Evolutionary conservation across 1,139 yeast genomes (phyloP).

Genomic region (Suhomyces terraborum): DNA sequence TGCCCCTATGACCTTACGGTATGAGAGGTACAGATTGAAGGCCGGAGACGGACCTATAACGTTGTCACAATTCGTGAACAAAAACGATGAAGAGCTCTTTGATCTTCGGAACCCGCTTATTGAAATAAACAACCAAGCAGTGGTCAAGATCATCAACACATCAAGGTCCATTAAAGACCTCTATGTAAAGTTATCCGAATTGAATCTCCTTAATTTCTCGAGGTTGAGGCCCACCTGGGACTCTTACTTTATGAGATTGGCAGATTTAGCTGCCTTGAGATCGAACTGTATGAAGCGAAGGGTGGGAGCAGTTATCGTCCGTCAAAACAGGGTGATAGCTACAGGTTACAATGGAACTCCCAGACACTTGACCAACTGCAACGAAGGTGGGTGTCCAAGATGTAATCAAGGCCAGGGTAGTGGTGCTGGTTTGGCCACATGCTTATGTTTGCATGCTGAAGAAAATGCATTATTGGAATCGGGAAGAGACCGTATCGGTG

Average conservation of each 20-base stretch:
- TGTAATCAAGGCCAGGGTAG: slow-evolving; percentile 76
- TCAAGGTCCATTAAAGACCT: slow-evolving; percentile 50
- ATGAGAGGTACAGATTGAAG: slow-evolving; percentile 40
- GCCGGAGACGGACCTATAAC: neutral
- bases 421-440: slow-evolving; percentile 65
- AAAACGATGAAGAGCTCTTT: slow-evolving; percentile 49
- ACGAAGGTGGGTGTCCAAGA: slow-evolving; percentile 91
- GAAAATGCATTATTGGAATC: slow-evolving; percentile 94
- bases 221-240: slow-evolving; percentile 95
- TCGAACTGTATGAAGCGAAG: slow-evolving; percentile 96
- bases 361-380: slow-evolving; percentile 80
- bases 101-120: slow-evolving; percentile 40
- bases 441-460: slow-evolving; percentile 94
- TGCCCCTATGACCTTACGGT: slow-evolving; percentile 65
- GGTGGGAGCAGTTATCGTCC: slow-evolving; percentile 92
- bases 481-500: slow-evolving; percentile 76
- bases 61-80: slow-evolving; percentile 46
- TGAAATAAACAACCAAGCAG: slow-evolving; percentile 58
- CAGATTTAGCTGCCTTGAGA: slow-evolving; percentile 88
- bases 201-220: slow-evolving; percentile 56
- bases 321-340: slow-evolving; percentile 84
- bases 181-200: slow-evolving; percentile 51
- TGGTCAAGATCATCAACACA: slow-evolving; percentile 63
- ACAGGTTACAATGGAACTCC: slow-evolving; percentile 99
- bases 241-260: slow-evolving; percentile 88